Base-by-base conservation (phyloP, 169 alveolate genomes). In the Eimeria necatrix region DNA sequence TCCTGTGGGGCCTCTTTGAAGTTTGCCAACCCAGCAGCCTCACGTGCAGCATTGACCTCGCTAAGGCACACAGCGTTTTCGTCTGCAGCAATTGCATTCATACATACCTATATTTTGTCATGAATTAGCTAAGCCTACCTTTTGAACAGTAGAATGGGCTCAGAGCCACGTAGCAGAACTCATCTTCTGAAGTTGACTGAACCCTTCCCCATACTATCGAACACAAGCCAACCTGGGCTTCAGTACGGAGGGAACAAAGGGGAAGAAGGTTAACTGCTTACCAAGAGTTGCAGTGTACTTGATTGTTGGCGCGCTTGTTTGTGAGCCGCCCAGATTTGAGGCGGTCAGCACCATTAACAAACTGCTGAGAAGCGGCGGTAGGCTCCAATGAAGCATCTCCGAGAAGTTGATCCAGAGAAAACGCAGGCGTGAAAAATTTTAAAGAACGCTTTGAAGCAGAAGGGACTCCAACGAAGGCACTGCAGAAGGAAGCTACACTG, bases 11-110 rank as follows among this genome's bases (percentile, higher is more conserved):
- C n/a, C 6, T 5, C 4, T 7, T 4, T 41, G 59, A 74, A 74
- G 60, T 53, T 53, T 26, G 52, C 12, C 10, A 74, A 53, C 16
- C 85, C 85, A 74, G 85, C 85, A 14, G 49, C 56, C 48, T 46
- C 20, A 48, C 85, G 85, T 14, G 85, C 85, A 3, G 52, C 59
- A 60, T 74, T 74, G 10, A 74, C 12, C 60, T 74, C 56, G 32
- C 32, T 18, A 26, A 74, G 59, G 85, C 85, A 74, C n/a, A 48
- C 85, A 46, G 32, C 48, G 32, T 74, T 53, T 41, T 12, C 59
- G 26, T 60, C 85, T 74, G 60, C 14, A 10, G 26, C 0, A 74
- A 68, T 32, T 32, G 41, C 41, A 32, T 32, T 2, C 41, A 32
- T 2, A 32, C 41, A 32, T 32, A 32, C 41, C 41, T 32, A 32